These are phyloP conservation scores for Rhexocercosporidium sp. DNA, from an alignment of 2,329 filamentous ascomycete species.

Conservation along the genomic window DNA sequence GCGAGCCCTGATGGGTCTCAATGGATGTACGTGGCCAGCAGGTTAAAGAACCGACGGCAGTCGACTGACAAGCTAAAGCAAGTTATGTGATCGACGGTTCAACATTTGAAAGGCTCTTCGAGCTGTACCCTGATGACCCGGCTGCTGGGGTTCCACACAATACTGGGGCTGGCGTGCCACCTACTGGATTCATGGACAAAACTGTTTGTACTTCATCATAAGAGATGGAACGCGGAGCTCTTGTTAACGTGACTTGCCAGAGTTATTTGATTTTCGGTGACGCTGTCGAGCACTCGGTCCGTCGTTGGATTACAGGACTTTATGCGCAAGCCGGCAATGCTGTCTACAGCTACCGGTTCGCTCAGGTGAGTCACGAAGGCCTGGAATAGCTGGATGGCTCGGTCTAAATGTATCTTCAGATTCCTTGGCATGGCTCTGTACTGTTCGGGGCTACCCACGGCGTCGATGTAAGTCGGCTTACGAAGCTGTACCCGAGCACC, in stretches of 20 bases:
- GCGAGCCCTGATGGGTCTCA: not conserved
- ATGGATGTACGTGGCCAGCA: not conserved
- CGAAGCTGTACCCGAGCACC: too few relatives aligned
- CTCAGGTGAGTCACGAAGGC: not conserved
- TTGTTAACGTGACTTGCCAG: not conserved
- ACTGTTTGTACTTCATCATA: too few relatives aligned
- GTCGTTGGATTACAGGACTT: not conserved
- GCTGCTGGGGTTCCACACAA: not conserved
- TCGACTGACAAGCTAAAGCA: not conserved
- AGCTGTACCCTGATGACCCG: not conserved
- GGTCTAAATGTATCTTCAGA: too few relatives aligned
- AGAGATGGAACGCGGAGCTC: too few relatives aligned
- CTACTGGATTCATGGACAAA: not conserved
- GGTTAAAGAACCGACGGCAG: not conserved
- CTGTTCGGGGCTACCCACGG: too few relatives aligned
- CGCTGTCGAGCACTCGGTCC: not conserved
- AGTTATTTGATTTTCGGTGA: not conserved
- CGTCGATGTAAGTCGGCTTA: too few relatives aligned
- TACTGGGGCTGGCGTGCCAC: not conserved
- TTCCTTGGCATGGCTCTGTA: too few relatives aligned
- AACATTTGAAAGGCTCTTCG: not conserved
- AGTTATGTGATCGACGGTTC: not conserved
- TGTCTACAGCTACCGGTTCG: not conserved
- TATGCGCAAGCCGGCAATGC: not conserved
- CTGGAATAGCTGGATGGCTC: too few relatives aligned